Percentiles rank a stretch among this genome's conserved stretches.
Evolutionary conservation across 495 filamentous ascomycete genomes (phyloP).

Genomic region (Neurospora intermedia): DNA sequence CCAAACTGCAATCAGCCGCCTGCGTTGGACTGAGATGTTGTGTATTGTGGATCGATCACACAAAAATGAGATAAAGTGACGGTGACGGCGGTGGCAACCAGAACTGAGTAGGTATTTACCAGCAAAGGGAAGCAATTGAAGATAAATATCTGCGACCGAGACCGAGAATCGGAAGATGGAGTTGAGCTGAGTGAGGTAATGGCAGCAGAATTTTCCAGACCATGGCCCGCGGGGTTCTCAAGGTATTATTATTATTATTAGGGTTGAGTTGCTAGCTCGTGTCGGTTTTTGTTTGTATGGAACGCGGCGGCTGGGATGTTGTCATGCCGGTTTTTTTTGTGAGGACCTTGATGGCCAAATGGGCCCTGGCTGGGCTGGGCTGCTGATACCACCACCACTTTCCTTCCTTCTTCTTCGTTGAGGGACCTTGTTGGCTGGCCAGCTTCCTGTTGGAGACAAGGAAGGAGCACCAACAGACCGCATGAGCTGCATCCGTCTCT

Average conservation of each 20-base stretch:
- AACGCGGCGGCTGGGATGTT: background rate
- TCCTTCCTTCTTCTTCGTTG: background rate
- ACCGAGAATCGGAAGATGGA: background rate
- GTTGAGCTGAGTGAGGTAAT: background rate
- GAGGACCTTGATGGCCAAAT: background rate
- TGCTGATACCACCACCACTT: background rate
- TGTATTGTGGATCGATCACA: background rate
- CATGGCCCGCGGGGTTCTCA: background rate
- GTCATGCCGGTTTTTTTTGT: background rate
- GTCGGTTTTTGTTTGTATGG: background rate
- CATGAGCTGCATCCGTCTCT: background rate
- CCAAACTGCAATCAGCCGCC: background rate
- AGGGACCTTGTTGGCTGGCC: background rate
- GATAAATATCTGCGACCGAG: background rate
- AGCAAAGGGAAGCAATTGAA: background rate
- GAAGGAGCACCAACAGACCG: background rate
- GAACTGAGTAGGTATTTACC: background rate
- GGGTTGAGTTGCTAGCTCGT: background rate
- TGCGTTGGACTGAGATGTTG: background rate
- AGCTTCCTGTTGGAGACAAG: background rate
- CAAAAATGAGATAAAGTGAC: background rate
- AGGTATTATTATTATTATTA: background rate
- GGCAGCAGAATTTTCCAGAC: background rate
- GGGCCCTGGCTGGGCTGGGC: background rate
- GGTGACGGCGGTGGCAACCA: background rate